A percentile compares a stretch with the other conserved stretches of the same genome.
phyloP scores from a whole-genome alignment of 2,329 filamentous ascomycete species.

The Sporothrix schenckii region DNA sequence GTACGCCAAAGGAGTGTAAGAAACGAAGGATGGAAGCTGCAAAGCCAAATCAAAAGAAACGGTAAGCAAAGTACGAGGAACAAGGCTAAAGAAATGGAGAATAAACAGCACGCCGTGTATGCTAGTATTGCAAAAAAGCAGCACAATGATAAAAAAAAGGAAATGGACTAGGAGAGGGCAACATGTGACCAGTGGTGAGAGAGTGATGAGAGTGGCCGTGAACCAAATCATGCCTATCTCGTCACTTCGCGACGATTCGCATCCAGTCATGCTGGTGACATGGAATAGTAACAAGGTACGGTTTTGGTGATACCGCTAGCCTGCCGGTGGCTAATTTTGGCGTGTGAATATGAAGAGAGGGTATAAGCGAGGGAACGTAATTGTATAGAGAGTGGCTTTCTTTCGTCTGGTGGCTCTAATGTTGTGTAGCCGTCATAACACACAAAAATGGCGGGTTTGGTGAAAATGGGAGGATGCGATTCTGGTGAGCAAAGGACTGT shows the following conservation, averaged over 20 bases:
- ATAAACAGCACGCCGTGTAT: conserved; percentile 27
- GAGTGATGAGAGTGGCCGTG: neutral
- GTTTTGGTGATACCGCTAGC: neutral
- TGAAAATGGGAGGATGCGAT: conserved; percentile 2
- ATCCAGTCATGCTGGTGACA: neutral
- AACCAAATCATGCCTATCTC: neutral
- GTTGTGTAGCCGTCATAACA: conserved; percentile 33
- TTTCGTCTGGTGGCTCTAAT: conserved; percentile 20
- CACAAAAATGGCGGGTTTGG: conserved; percentile 2
- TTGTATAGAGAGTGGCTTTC: conserved; percentile 5
- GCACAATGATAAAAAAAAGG: neutral
- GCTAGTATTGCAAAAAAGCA: conserved; percentile 26
- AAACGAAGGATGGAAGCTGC: conserved; percentile 23
- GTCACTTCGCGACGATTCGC: neutral
- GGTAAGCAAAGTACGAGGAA: neutral
- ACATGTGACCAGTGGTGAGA: neutral
- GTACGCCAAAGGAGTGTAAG: conserved; percentile 26
- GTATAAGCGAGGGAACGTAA: conserved; percentile 33
- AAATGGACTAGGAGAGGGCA: conserved; percentile 8
- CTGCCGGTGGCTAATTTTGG: conserved; percentile 23
- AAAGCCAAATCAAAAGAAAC: neutral
- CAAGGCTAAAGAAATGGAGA: neutral
- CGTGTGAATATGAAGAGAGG: conserved; percentile 4
- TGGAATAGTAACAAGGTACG: neutral
- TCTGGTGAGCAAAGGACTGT: conserved; percentile 24